Conservation (phyloP, 352 stramenopile genomes). For the Phytophthora quininea region DNA sequence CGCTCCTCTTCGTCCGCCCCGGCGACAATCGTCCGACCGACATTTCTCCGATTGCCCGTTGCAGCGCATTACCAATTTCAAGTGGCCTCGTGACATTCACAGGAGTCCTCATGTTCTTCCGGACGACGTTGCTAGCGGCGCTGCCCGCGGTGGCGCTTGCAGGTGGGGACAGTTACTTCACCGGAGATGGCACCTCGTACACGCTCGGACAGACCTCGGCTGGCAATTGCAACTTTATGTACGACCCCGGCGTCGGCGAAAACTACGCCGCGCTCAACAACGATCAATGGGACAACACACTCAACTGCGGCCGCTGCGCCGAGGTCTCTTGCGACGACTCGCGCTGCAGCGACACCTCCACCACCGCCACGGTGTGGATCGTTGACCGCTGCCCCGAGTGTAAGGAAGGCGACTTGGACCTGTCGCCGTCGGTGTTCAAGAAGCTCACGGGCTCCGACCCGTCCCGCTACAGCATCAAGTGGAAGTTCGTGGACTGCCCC, state of each 20-base stretch:
- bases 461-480: conserved; percentile 51
- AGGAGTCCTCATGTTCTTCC: conserved; percentile 3
- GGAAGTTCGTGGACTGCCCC: conserved; percentile 57
- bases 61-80: conserved; percentile 11
- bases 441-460: conserved; percentile 47
- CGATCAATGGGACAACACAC: conserved; percentile 57
- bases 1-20: conserved; percentile 6
- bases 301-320: conserved; percentile 72
- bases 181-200: conserved; percentile 60
- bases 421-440: conserved; percentile 55
- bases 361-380: conserved; percentile 54
- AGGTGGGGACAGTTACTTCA: conserved; percentile 34
- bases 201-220: conserved; percentile 45
- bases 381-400: conserved; percentile 79
- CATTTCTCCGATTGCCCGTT: conserved; percentile 6
- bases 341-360: conserved; percentile 48
- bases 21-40: conserved; percentile 4
- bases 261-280: conserved; percentile 78
- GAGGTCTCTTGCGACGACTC: conserved; percentile 63
- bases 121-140: conserved; percentile 16
- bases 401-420: conserved; percentile 55
- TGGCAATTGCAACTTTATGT: conserved; percentile 81
- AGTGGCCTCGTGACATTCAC: background rate
- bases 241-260: conserved; percentile 36
- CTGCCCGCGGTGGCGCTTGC: conserved; percentile 15